phyloP scores from a whole-genome alignment of 1,284 basidiomycete species.

The Ceratobasidium sp. region DNA sequence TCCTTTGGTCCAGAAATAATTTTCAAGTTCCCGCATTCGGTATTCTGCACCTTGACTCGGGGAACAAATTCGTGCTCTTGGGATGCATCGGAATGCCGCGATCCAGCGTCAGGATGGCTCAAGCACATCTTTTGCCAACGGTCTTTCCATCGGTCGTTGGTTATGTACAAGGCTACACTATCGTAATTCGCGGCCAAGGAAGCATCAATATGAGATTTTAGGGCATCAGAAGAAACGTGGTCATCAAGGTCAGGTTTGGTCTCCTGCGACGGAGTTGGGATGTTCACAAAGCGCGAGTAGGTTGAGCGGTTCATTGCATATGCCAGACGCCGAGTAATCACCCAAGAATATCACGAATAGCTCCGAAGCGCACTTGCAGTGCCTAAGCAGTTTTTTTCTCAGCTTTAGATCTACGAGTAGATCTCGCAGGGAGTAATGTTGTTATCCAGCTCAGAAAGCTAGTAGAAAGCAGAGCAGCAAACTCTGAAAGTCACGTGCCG shows the following conservation, averaged over 20 bases:
- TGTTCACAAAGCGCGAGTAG: conserved; percentile 33
- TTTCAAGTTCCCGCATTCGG: conserved; percentile 37
- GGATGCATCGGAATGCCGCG: not conserved
- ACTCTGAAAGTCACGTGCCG: not conserved
- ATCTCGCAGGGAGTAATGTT: too few relatives aligned
- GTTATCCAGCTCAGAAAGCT: too few relatives aligned
- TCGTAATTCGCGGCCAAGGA: conserved; percentile 65
- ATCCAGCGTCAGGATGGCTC: conserved; percentile 62
- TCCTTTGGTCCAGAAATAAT: conserved; percentile 56
- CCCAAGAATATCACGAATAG: too few relatives aligned
- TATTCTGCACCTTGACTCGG: conserved; percentile 47
- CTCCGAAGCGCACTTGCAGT: too few relatives aligned
- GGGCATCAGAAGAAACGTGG: conserved; percentile 24
- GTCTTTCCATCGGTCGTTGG: conserved; percentile 87
- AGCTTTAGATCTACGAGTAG: not conserved
- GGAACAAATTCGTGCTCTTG: conserved; percentile 49
- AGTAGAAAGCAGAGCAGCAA: not conserved
- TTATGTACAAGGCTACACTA: conserved; percentile 83
- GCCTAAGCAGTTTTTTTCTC: too few relatives aligned
- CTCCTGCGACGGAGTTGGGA: not conserved
- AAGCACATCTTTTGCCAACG: conserved; percentile 94
- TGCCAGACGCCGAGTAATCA: too few relatives aligned
- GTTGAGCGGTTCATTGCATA: conserved; percentile 44
- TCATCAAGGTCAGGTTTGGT: not conserved
- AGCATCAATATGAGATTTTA: conserved; percentile 28